Evolutionary conservation across 2,329 filamentous ascomycete species (phyloP).

Genomic region (Chrysoporthe cubensis): DNA sequence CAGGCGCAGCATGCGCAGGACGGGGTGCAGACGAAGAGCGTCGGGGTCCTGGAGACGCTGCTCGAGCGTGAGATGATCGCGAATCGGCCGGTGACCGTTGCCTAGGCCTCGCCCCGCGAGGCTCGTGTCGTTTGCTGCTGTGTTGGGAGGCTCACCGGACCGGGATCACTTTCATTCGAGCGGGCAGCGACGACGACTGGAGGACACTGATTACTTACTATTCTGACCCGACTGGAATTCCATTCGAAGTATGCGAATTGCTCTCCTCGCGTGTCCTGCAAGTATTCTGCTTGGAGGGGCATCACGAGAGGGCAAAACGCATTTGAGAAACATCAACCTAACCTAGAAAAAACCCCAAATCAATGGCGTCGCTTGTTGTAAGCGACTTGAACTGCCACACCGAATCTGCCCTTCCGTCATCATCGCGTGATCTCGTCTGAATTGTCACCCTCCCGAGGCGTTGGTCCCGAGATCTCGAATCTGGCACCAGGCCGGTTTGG

Average conservation of each 20-base stretch:
- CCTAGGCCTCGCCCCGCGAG: conserved; percentile 11
- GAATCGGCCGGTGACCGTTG: conserved; percentile 36
- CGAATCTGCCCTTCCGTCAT: background rate
- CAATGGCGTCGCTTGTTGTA: conserved; percentile 19
- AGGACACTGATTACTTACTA: conserved; percentile 14
- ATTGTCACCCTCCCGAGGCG: background rate
- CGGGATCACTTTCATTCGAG: conserved; percentile 39
- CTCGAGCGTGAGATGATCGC: conserved; percentile 57
- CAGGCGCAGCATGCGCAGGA: conserved; percentile 40
- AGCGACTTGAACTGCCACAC: conserved; percentile 17
- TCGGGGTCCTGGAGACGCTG: conserved; percentile 59
- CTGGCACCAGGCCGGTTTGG: background rate
- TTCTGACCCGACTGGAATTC: conserved; percentile 19
- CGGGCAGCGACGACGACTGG: conserved; percentile 30
- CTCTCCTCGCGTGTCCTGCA: background rate
- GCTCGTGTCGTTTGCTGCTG: conserved; percentile 11
- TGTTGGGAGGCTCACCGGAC: conserved; percentile 35
- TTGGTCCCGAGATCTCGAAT: background rate
- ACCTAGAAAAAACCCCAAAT: no score
- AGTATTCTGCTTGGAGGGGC: background rate
- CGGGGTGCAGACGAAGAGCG: conserved; percentile 41
- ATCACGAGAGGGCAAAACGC: background rate
- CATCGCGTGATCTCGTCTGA: background rate
- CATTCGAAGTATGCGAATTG: background rate
- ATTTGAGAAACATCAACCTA: conserved; percentile 18